Conservation (phyloP, 768 basidiomycete species). For the Boletus eberwhitei region DNA sequence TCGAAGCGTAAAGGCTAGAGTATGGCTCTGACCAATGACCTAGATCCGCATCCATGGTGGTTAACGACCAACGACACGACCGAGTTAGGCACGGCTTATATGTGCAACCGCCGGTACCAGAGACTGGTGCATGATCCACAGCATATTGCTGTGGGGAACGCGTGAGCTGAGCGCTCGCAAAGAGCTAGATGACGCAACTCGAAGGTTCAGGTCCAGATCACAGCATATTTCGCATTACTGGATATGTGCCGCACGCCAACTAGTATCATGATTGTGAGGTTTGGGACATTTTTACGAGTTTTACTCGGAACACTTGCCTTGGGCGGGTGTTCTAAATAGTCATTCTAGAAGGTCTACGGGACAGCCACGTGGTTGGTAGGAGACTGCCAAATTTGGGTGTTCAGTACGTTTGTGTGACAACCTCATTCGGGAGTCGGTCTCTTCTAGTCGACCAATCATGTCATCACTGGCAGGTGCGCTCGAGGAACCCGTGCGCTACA, state of each 20-base stretch:
- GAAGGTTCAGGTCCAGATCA: not conserved
- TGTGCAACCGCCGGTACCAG: not conserved
- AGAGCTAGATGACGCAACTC: not conserved
- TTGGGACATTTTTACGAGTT: constrained; percentile 1
- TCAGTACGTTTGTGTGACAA: not conserved
- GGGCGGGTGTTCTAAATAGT: not conserved
- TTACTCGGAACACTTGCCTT: not conserved
- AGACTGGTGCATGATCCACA: constrained; percentile 9
- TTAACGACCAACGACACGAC: not conserved
- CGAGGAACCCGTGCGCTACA: constrained; percentile 34
- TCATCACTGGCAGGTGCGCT: constrained; percentile 61
- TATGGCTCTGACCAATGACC: constrained; percentile 6
- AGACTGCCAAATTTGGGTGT: constrained; percentile 14
- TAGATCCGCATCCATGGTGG: constrained; percentile 16
- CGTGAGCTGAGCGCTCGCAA: not conserved
- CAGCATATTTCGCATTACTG: not conserved
- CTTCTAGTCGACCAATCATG: constrained; percentile 34
- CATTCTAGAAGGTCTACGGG: constrained; percentile 14
- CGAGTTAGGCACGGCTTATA: constrained; percentile 11
- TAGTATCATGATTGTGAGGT: constrained; percentile 21
- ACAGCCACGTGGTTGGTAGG: constrained; percentile 11
- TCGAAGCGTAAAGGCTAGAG: not conserved
- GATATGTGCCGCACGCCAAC: constrained; percentile 9
- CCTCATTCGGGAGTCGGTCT: too few species aligned
- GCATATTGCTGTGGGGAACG: constrained; percentile 25